Evolutionary conservation across 306 rosid species (phyloP), one percentile per base, ranked within the genome.

Genomic region (Acacia crassicarpa): DNA sequence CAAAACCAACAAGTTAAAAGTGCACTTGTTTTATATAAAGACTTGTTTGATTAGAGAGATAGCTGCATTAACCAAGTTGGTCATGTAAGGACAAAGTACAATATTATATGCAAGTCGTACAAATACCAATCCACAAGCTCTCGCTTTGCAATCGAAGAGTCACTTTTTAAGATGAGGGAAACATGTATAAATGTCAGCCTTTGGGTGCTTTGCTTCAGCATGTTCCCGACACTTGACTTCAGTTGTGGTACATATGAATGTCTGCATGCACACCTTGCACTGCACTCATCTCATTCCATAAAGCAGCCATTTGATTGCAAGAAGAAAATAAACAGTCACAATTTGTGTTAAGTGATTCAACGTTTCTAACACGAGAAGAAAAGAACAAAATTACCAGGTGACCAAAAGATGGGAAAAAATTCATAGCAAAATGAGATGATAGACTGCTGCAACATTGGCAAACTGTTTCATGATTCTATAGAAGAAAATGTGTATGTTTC

Each of bases 251-350:
- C 91, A 89, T 2, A 87, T 85, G 83, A 89, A 89, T 79, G 91
- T 89, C 61, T 87, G 88, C 93, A 90, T 85, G 82, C 93, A 90
- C 59, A 84, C 93, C 89, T 87, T 90, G 88, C 93, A 87, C 88
- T 89, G 90, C 85, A 80, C 71, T 61, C 53, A 45, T 35, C 78
- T 5, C 6, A 45, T 72, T 72, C 51, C n/a, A 20, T 17, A 72
- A 58, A 61, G 54, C 69, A 75, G 58, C 71, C 23, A 30, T 51
- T 10, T 17, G 62, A 27, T 48, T 40, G 59, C 63, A 80, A 14
- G 53, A 45, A 61, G 65, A 22, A 33, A 80, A 73, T 16, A 27
- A 77, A 63, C 8, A 25, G 74, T 46, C 79, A 62, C 30, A 72
- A 79, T n/a, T 45, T 56, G 12, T 48, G 38, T 23, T 69, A 66